Evolutionary conservation across 306 rosid species (phyloP).

Genomic region (Prunus padus): DNA sequence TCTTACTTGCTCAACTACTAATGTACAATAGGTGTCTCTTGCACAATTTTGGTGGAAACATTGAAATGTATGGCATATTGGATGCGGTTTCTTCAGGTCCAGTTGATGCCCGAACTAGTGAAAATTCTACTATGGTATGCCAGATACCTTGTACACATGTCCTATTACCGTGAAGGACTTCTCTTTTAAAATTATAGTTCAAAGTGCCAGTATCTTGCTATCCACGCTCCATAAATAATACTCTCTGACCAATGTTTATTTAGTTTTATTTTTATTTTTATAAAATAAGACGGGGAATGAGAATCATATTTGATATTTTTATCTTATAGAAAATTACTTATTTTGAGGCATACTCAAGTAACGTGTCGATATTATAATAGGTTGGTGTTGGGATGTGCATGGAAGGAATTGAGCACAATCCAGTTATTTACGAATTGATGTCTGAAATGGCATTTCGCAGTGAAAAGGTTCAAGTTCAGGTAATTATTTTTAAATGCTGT

Average conservation of each 20-base stretch:
- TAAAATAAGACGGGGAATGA: not conserved
- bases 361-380: constrained; percentile 36
- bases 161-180: not conserved
- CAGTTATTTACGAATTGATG: constrained; percentile 79
- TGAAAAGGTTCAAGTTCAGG: constrained; percentile 65
- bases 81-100: constrained; percentile 85
- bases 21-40: constrained; percentile 72
- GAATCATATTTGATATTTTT: not conserved
- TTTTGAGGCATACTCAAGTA: constrained; percentile 5
- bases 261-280: not conserved
- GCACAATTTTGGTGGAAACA: constrained; percentile 95
- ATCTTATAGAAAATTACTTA: not conserved
- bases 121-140: constrained; percentile 87
- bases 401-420: constrained; percentile 98
- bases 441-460: constrained; percentile 92
- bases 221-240: not conserved
- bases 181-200: not conserved
- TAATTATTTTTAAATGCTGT: constrained; percentile 28
- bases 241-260: not conserved
- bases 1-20: constrained; percentile 18
- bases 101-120: constrained; percentile 75
- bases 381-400: constrained; percentile 98
- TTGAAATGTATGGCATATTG: constrained; percentile 92
- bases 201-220: not conserved
- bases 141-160: not conserved